Evolutionary conservation across 495 filamentous ascomycete genomes (phyloP).

Genomic region (Coniosporium apollinis): DNA sequence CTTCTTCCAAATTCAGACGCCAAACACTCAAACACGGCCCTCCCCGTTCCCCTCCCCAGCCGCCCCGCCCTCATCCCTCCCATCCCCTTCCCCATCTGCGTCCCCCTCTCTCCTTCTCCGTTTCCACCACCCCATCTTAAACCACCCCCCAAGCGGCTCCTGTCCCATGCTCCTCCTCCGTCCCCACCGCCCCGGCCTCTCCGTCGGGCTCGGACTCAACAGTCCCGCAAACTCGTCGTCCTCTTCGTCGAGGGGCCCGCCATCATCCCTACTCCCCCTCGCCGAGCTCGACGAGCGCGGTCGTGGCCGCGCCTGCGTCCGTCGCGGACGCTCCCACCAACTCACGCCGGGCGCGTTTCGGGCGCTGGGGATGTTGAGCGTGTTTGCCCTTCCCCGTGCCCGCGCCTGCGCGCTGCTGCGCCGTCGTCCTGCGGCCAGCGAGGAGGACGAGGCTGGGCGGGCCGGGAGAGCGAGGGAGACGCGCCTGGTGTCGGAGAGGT

Average conservation of each 20-base stretch:
- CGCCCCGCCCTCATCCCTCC: not conserved
- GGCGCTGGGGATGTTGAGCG: no score
- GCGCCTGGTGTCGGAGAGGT: slow-evolving; percentile 2
- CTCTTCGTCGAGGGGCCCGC: not conserved
- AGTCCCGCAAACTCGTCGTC: not conserved
- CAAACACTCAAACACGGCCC: no score
- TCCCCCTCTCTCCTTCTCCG: slow-evolving; percentile 1
- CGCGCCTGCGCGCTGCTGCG: not conserved
- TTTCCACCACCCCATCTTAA: slow-evolving; percentile 4
- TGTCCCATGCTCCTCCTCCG: slow-evolving; percentile 1
- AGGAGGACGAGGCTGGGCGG: no score
- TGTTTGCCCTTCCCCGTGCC: not conserved
- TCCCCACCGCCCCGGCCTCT: not conserved
- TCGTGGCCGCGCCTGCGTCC: not conserved
- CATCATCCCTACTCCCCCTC: not conserved
- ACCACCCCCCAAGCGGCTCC: slow-evolving; percentile 4
- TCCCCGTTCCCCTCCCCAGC: no score
- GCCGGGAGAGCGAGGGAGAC: no score
- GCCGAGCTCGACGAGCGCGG: not conserved
- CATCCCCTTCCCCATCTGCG: not conserved
- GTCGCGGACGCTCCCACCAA: not conserved
- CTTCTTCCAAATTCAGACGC: no score
- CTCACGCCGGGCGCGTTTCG: not conserved
- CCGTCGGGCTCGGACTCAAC: not conserved
- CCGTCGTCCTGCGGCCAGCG: not conserved